Conservation (phyloP, 805 yeast genomes). For the Wickerhamomyces ciferrii region DNA sequence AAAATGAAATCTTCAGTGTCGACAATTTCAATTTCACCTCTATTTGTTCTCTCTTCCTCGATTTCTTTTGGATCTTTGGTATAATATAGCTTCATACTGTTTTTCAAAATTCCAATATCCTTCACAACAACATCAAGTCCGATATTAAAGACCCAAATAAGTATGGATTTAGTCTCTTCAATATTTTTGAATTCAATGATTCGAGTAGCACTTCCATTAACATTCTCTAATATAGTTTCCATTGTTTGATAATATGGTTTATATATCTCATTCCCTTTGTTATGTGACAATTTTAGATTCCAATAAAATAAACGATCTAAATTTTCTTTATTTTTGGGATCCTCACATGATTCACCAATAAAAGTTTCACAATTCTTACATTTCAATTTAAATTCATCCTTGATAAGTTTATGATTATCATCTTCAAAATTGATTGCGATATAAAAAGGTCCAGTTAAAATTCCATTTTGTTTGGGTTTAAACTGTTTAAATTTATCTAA, state of each 20-base stretch:
- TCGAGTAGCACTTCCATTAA: slow-evolving; percentile 37
- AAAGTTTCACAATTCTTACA: slow-evolving; percentile 33
- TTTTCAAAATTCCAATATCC: slow-evolving; percentile 4
- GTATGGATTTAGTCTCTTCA: slow-evolving; percentile 9
- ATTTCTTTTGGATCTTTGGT: slow-evolving; percentile 26
- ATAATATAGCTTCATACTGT: slow-evolving; percentile 42
- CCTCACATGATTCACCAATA: slow-evolving; percentile 36
- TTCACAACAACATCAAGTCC: slow-evolving; percentile 25
- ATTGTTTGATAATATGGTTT: slow-evolving; percentile 32
- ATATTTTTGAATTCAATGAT: slow-evolving; percentile 24
- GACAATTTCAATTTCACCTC: slow-evolving; percentile 37
- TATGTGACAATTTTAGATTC: slow-evolving; percentile 35
- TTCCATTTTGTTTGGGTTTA: slow-evolving; percentile 34
- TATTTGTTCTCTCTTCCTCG: slow-evolving; percentile 19
- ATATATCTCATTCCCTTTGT: slow-evolving; percentile 22
- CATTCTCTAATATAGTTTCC: slow-evolving; percentile 33
- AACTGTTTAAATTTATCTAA: slow-evolving; percentile 33
- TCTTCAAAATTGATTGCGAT: slow-evolving; percentile 21
- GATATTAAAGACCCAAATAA: slow-evolving; percentile 48
- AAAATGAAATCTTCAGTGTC: slow-evolving; percentile 27
- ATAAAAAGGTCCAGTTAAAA: slow-evolving; percentile 57
- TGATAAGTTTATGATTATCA: slow-evolving; percentile 5
- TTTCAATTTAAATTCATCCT: slow-evolving; percentile 6
- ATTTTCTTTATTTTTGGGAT: slow-evolving; percentile 12
- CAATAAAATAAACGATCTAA: slow-evolving; percentile 48